These are phyloP conservation scores for Schoenoplectus triqueter DNA, from an alignment of 202 grass and related monocot genomes.

Conservation along the genomic window DNA sequence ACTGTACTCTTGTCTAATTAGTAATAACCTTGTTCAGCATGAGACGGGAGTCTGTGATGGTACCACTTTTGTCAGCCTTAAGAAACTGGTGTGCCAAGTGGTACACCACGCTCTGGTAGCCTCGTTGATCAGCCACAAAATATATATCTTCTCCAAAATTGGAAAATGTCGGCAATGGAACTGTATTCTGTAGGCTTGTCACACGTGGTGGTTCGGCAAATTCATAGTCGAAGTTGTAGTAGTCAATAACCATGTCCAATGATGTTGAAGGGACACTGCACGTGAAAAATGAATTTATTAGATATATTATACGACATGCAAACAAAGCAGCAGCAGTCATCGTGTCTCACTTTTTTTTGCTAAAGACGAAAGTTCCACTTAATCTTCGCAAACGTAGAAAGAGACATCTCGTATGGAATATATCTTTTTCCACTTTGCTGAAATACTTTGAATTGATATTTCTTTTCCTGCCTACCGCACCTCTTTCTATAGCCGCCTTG, in stretches of 20 bases:
- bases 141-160: slow-evolving; percentile 53
- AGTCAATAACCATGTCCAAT: slow-evolving; percentile 67
- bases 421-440: no score
- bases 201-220: slow-evolving; percentile 65
- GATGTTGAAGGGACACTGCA: slow-evolving; percentile 46
- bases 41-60: slow-evolving; percentile 49
- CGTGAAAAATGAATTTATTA: background rate
- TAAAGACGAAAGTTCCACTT: no score
- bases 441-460: no score
- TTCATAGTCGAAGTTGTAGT: slow-evolving; percentile 58
- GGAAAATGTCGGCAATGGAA: slow-evolving; percentile 47
- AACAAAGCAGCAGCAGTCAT: no score
- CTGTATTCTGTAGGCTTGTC: slow-evolving; percentile 61
- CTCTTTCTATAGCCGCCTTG: no score
- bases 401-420: no score
- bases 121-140: slow-evolving; percentile 50
- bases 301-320: background rate
- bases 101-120: slow-evolving; percentile 53
- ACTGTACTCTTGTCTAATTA: no score
- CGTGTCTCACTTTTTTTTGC: no score
- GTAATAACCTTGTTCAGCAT: slow-evolving; percentile 40
- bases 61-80: slow-evolving; percentile 34
- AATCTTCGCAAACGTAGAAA: no score
- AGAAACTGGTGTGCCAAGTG: slow-evolving; percentile 59
- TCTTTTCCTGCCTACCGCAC: no score